Evolutionary conservation across 2,329 filamentous ascomycete species (phyloP).

Genomic region (Colletotrichum navitas): DNA sequence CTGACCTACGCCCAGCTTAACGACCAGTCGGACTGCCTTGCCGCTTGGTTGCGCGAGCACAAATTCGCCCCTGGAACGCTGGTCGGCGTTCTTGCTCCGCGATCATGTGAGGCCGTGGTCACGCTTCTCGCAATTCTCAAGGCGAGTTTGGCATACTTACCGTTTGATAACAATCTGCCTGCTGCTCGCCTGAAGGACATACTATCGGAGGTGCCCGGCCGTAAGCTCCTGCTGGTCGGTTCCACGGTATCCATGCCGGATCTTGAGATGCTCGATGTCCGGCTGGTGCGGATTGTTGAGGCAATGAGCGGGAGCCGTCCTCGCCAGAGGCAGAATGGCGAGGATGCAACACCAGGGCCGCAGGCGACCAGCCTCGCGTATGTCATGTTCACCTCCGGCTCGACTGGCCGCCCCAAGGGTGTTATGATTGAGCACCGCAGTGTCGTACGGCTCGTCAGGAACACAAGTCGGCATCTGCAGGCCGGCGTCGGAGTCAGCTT

Average conservation of each 20-base stretch:
- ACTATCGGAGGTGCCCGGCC: conserved; percentile 18
- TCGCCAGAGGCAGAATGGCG: neutral
- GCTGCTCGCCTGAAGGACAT: conserved; percentile 35
- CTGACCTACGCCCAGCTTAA: conserved; percentile 46
- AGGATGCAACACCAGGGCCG: neutral
- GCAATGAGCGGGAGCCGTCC: neutral
- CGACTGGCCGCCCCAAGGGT: conserved; percentile 63
- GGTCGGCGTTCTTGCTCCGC: conserved; percentile 41
- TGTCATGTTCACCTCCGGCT: conserved; percentile 66
- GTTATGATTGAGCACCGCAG: conserved; percentile 51
- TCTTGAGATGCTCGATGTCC: neutral
- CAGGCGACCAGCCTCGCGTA: conserved; percentile 43
- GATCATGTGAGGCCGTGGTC: conserved; percentile 45
- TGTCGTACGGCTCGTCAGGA: conserved; percentile 35
- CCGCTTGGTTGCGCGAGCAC: conserved; percentile 40
- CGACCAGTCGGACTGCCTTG: conserved; percentile 42
- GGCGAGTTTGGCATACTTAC: conserved; percentile 43
- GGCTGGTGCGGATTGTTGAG: neutral
- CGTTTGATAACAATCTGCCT: conserved; percentile 41
- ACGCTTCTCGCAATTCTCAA: conserved; percentile 42
- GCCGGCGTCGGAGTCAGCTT: neutral
- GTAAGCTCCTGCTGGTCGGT: conserved; percentile 31
- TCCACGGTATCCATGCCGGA: neutral
- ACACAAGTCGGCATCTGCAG: neutral
- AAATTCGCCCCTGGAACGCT: conserved; percentile 34